Evolutionary conservation across 352 stramenopile genomes (phyloP), one percentile per base, ranked within the genome.

Genomic region (Phytopythium aichiense): DNA sequence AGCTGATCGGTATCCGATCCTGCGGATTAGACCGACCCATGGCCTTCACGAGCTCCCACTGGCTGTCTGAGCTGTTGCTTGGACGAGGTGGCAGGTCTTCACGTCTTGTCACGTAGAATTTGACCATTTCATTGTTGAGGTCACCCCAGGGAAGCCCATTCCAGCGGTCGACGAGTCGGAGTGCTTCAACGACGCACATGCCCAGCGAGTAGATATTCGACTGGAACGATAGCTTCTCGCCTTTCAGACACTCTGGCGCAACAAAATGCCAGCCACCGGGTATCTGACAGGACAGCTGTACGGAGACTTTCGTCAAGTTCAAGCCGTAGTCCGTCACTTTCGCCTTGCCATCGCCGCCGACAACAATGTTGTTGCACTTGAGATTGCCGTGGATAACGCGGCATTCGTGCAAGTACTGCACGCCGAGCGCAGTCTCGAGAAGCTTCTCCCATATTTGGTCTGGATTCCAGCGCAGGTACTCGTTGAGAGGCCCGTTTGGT

Each of bases 301-400:
- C n/a, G 22, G 15, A 37, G 5, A 35, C 1, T 33, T 37, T 55
- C 49, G 6, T n/a, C 31, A 18, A 20, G 40, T 63, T 73, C 42
- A 74, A 56, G 0, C 60, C 66, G 46, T 74, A 74, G 42, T 77
- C 63, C 5, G 63, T 63, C 16, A 77, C 58, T 48, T 77, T 77
- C 23, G 64, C 66, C 22, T 55, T 31, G 20, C 58, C 61, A 33
- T 74, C 66, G 28, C 16, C 60, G 25, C 57, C 64, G 20, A 77
- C 63, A 22, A 77, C 56, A 76, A n/a, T n/a, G n/a, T n/a, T n/a
- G n/a, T n/a, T n/a, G n/a, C n/a, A n/a, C n/a, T n/a, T n/a, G n/a
- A n/a, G 42, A 53, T 80, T 68, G 46, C 68, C 67, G 25, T 80
- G 72, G 25, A 76, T 58, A 20, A 80, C 66, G 0, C 49, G 37